Base-by-base conservation (phyloP, 352 stramenopile genomes). In the Elongisporangium prolatum region DNA sequence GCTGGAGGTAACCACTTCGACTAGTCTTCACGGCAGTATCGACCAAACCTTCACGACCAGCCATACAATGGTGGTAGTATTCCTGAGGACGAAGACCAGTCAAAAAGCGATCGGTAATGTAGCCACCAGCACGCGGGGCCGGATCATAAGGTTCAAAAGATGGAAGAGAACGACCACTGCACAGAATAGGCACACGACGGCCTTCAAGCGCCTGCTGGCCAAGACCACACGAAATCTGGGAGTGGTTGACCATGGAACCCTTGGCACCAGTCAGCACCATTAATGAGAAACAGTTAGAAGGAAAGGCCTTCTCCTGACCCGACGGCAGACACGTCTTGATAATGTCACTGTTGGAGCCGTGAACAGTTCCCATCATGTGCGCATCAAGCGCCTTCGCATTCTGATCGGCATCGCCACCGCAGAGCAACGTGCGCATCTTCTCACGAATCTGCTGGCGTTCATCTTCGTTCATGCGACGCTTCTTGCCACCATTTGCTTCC, bases 21-120 rank as follows among this genome's bases (percentile, higher is more conserved):
- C 93, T 98, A 4, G 98, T 99, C 82, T 99, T 99, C n/a, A 99
- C 97, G 54, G 98, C 97, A 28, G 98, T 99, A 75, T 98, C 95
- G 22, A 99, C 93, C 37, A 99, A 74, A 72, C 98, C 98, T 84
- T 99, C 98, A 65, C 98, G 85, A 16, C 98, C 98, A 61, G 97
- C 97, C 98, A 99, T 99, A 77, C 97, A 99, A 87, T 99, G 98
- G 72, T 99, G 99, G 80, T 99, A 99, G 79, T 99, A 99, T 75
- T 99, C 98, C 74, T 99, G 88, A 21, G 88, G 89, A 24, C 88
- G 79, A 54, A 97, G 72, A 51, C 98, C 98, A 47, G 97, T 99
- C 40, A 99, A 81, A 77, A 99, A 99, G 13, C 97, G 88, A 80
- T 99, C 98, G 21, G 96, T 98, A 63, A 99, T 98, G 79, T 99